phyloP scores from a whole-genome alignment of 768 basidiomycete genomes.

The Xerocomus brunneocitrinus region DNA sequence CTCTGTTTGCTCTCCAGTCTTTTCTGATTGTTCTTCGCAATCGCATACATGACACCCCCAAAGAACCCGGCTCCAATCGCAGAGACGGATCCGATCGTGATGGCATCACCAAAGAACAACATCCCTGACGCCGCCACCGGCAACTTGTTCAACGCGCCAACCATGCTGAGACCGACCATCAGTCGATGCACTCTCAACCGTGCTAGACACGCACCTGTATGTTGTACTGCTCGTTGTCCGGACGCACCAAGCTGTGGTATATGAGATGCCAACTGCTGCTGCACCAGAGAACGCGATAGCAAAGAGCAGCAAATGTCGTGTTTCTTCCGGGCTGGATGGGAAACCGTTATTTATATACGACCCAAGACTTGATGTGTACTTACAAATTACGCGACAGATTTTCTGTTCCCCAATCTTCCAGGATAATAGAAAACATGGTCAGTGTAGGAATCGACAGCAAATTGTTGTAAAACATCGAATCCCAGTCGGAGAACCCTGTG shows the following conservation, averaged over 20 bases:
- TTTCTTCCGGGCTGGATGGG: slow-evolving; percentile 67
- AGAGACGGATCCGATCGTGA: slow-evolving; percentile 83
- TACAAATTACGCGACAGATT: slow-evolving; percentile 86
- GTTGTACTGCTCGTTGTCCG: slow-evolving; percentile 95
- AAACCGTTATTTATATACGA: neutral
- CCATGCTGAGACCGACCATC: slow-evolving; percentile 60
- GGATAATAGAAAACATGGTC: slow-evolving; percentile 69
- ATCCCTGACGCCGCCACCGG: slow-evolving; percentile 99
- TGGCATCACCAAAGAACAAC: slow-evolving; percentile 91
- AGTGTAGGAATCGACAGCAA: slow-evolving; percentile 90
- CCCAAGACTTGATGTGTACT: slow-evolving; percentile 29
- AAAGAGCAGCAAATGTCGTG: slow-evolving; percentile 70
- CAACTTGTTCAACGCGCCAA: slow-evolving; percentile 94
- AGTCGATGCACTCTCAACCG: neutral
- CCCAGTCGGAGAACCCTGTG: slow-evolving; percentile 97
- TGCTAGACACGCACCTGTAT: slow-evolving; percentile 62
- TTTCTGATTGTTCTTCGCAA: slow-evolving; percentile 93
- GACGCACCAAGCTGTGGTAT: slow-evolving; percentile 98
- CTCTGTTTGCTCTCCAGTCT: slow-evolving; percentile 61
- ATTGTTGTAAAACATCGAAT: slow-evolving; percentile 99
- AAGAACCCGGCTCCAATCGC: slow-evolving; percentile 87
- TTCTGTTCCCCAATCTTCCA: slow-evolving; percentile 85
- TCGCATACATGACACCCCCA: slow-evolving; percentile 86
- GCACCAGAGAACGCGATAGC: slow-evolving; percentile 97
- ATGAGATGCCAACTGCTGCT: slow-evolving; percentile 95